These are phyloP conservation scores for Aspergillus heteromorphus DNA, from an alignment of 495 filamentous ascomycete species.

Conservation along the genomic window DNA sequence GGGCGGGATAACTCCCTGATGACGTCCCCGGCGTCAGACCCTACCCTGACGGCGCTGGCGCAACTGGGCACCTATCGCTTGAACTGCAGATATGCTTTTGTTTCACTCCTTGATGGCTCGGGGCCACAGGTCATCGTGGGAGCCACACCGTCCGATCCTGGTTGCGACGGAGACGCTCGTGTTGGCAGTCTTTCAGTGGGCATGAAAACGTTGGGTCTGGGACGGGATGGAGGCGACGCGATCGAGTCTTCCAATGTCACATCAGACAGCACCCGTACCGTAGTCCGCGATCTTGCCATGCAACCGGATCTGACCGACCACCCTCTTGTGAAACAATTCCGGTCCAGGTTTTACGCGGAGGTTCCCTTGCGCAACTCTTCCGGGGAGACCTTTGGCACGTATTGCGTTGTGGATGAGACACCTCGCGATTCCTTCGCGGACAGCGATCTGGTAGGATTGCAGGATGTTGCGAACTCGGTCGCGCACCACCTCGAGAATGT, in stretches of 20 bases:
- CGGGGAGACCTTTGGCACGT: conserved; percentile 56
- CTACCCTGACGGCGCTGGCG: conserved; percentile 53
- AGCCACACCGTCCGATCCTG: conserved; percentile 16
- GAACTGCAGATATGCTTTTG: conserved; percentile 44
- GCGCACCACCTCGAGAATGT: conserved; percentile 22
- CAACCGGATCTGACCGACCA: conserved; percentile 39
- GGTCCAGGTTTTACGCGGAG: conserved; percentile 55
- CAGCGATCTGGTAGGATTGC: conserved; percentile 18
- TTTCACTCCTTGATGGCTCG: conserved; percentile 50
- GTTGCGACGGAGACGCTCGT: conserved; percentile 15
- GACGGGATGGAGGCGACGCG: not conserved
- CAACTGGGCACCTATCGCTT: conserved; percentile 55
- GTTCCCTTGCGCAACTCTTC: conserved; percentile 51
- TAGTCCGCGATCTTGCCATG: conserved; percentile 41
- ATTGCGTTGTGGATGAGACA: conserved; percentile 51
- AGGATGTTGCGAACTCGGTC: conserved; percentile 21
- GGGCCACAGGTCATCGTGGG: conserved; percentile 57
- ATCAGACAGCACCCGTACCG: conserved; percentile 24
- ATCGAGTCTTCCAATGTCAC: not conserved
- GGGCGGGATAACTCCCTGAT: not conserved
- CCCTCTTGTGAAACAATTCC: conserved; percentile 30
- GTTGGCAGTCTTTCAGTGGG: conserved; percentile 23
- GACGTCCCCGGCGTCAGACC: conserved; percentile 36
- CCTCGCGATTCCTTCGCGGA: conserved; percentile 28
- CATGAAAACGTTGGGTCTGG: conserved; percentile 32